These are phyloP conservation scores for Trametes elegans DNA, from an alignment of 768 basidiomycete genomes.

Conservation along the genomic window DNA sequence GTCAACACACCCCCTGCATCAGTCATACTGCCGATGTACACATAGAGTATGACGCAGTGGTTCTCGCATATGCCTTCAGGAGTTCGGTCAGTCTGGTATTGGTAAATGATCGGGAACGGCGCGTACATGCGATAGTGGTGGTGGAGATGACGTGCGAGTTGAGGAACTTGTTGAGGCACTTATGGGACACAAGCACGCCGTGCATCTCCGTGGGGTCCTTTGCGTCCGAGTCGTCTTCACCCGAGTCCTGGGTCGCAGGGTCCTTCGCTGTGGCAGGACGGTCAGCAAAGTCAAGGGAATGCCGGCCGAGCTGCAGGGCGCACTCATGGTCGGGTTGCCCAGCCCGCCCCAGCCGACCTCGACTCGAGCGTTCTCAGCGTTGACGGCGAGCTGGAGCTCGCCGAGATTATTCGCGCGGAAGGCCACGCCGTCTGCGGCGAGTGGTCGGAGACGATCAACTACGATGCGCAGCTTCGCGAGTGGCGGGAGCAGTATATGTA, in stretches of 20 bases:
- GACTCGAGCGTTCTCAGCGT: conserved; percentile 71
- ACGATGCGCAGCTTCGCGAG: conserved; percentile 76
- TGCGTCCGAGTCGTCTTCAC: conserved; percentile 34
- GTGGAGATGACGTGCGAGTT: conserved; percentile 78
- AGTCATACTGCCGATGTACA: conserved; percentile 79
- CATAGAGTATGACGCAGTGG: conserved; percentile 85
- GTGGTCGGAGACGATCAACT: conserved; percentile 66
- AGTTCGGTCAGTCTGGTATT: not conserved
- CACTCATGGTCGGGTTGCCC: conserved; percentile 57
- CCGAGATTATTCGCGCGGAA: conserved; percentile 69
- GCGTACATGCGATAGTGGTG: conserved; percentile 82
- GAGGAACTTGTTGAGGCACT: conserved; percentile 79
- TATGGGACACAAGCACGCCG: conserved; percentile 66
- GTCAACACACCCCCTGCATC: conserved; percentile 84
- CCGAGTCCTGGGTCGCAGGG: conserved; percentile 22
- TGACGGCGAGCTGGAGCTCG: conserved; percentile 50
- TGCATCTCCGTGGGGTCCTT: conserved; percentile 58
- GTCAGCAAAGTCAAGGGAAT: not conserved
- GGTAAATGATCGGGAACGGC: not conserved
- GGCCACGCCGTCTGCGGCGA: conserved; percentile 62
- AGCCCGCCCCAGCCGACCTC: conserved; percentile 82
- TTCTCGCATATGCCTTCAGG: conserved; percentile 71
- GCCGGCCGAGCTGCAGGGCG: not conserved
- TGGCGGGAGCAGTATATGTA: conserved; percentile 75
- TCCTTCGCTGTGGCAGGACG: conserved; percentile 22